Evolutionary conservation across 768 basidiomycete genomes (phyloP), one percentile per base, ranked within the genome.

Genomic region (Podaxis sp.): DNA sequence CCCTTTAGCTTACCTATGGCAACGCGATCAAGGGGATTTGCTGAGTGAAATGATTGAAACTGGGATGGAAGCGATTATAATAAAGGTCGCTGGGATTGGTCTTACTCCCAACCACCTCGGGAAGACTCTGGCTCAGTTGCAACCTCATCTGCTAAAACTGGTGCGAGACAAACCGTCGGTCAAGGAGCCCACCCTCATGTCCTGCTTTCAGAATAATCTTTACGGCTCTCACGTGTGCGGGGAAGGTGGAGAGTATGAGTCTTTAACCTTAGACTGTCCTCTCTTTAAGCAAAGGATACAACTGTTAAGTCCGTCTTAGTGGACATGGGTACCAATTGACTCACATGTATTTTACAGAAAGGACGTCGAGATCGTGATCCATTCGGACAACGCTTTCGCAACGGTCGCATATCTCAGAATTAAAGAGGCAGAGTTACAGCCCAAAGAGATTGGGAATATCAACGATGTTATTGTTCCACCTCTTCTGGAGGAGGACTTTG

Each of bases 161-260:
- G 94, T 93, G 64, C 63, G 83, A 73, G 13, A 24, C 7, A 19
- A 50, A 8, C 11, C 49, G 8, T 15, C 22, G 1, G 24, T 22
- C 15, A 49, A 49, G 17, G 24, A 27, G 24, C 22, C 24, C 19
- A 50, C 12, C 25, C 49, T 24, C 49, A 50, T 27, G 17, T n/a
- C 22, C 55, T 24, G 4, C 37, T 12, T 19, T 38, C 29, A 94
- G 93, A 93, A 96, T 71, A 70, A 75, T 9, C 74, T 85, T 27
- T 99, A 94, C 68, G 95, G 95, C 3, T 88, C 90, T 0, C 97
- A 99, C 71, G 83, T 96, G 1, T 98, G 96, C 65, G 97, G 97
- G 9, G 97, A 99, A 76, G 97, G 97, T 1, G 97, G 97, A 2
- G 97, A 99, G 76, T 99, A 98, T 74, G 97, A 99, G 72, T 93